A percentile compares a stretch with the other conserved stretches of the same genome.
Evolutionary conservation across 2,329 filamentous ascomycete species (phyloP).

Genomic region (Calonectria fujianensis): DNA sequence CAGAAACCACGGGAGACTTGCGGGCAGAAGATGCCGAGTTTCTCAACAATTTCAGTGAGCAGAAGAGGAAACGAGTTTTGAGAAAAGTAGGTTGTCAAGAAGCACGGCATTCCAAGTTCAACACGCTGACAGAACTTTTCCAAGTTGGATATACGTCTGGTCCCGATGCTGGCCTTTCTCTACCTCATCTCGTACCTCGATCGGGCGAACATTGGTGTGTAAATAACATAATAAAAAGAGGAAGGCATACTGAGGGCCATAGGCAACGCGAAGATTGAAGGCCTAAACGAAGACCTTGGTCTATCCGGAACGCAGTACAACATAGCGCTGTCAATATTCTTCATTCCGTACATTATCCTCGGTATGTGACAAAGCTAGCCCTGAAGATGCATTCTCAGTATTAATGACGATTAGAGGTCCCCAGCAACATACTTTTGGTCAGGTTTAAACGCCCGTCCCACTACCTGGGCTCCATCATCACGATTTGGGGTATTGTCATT

Average conservation of each 20-base stretch:
- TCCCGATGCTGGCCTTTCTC: constrained; percentile 7
- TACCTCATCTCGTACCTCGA: constrained; percentile 17
- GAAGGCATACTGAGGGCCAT: not conserved
- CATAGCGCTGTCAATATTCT: constrained; percentile 5
- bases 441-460: constrained; percentile 62
- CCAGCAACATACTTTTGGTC: constrained; percentile 1
- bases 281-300: not conserved
- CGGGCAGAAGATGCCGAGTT: constrained; percentile 13
- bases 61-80: not conserved
- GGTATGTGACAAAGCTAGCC: not conserved
- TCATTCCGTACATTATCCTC: not conserved
- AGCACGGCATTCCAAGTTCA: not conserved
- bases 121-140: not conserved
- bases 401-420: not conserved
- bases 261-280: constrained; percentile 20
- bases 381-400: not conserved
- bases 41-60: constrained; percentile 14
- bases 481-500: constrained; percentile 68
- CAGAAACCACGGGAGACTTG: not conserved
- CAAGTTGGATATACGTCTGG: constrained; percentile 1
- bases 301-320: not conserved
- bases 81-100: not conserved
- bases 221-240: no score
- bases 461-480: constrained; percentile 69
- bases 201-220: constrained; percentile 5